Evolutionary conservation across 148 eudicot genomes (phyloP).

Genomic region (Diospyros kaki): DNA sequence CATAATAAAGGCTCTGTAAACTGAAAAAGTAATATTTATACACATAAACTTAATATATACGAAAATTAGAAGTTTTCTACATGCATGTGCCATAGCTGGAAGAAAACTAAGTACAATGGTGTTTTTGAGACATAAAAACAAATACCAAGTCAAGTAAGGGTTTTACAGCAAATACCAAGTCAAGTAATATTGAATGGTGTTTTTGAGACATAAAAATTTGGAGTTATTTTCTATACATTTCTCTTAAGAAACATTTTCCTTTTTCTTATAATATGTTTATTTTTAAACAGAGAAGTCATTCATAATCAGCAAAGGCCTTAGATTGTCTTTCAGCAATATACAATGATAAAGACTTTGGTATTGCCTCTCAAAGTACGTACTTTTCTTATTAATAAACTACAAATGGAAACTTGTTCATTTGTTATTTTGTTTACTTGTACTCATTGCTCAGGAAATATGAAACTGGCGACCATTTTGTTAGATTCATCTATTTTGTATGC

Average conservation of each 20-base stretch:
- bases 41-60: too few relatives aligned
- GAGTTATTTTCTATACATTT: background rate
- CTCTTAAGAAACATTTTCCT: background rate
- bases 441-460: background rate
- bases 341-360: slow-evolving; percentile 17
- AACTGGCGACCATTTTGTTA: background rate
- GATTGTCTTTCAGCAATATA: background rate
- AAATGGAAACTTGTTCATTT: slow-evolving; percentile 4
- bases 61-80: too few relatives aligned
- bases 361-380: slow-evolving; percentile 15
- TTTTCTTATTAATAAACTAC: too few relatives aligned
- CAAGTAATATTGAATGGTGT: background rate
- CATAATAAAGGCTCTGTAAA: too few relatives aligned
- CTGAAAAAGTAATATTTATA: too few relatives aligned
- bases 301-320: background rate
- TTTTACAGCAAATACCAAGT: too few relatives aligned
- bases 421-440: background rate
- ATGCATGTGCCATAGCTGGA: too few relatives aligned
- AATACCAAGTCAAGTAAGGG: too few relatives aligned
- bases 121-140: too few relatives aligned
- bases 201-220: background rate
- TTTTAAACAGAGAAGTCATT: slow-evolving; percentile 7
- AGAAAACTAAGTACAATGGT: too few relatives aligned
- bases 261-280: background rate
- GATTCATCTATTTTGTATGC: slow-evolving; percentile 2